Conservation (phyloP, 192 early-diverging fungal species). For the Linnemannia hyalina region DNA sequence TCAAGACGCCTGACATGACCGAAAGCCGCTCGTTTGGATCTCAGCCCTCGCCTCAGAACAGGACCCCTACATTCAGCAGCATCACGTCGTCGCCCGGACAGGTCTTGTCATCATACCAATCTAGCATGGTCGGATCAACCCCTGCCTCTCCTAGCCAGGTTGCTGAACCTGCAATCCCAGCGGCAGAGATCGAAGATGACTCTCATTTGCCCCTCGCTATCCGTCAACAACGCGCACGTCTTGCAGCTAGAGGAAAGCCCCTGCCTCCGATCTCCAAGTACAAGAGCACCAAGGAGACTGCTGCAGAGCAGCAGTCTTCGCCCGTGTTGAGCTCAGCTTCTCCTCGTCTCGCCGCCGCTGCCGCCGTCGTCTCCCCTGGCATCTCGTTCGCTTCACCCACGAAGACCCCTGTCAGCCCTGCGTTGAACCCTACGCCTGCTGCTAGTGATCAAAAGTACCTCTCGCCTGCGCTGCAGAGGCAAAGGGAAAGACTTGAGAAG, state of each 20-base stretch:
- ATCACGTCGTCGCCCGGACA: constrained; percentile 5
- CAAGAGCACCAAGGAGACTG: constrained; percentile 27
- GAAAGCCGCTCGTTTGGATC: background rate
- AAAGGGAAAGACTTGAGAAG: constrained; percentile 45
- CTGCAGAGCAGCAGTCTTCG: background rate
- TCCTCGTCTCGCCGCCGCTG: constrained; percentile 14
- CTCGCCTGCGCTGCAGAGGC: constrained; percentile 41
- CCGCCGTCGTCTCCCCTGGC: constrained; percentile 1
- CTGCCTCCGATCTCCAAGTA: constrained; percentile 52
- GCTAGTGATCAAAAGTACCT: constrained; percentile 29
- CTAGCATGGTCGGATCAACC: constrained; percentile 12
- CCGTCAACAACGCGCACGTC: constrained; percentile 48
- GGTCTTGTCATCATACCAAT: constrained; percentile 14
- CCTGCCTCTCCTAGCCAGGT: constrained; percentile 7
- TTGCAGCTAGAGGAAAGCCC: constrained; percentile 49
- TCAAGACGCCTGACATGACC: constrained; percentile 31
- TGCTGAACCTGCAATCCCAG: background rate
- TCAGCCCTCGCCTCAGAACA: background rate
- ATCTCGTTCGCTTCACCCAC: constrained; percentile 20
- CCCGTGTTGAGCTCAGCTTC: background rate
- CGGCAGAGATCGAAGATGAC: constrained; percentile 33
- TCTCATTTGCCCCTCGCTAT: constrained; percentile 48
- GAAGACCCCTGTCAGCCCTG: constrained; percentile 12
- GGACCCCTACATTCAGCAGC: background rate
- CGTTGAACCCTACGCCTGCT: background rate